Conservation (phyloP, 139 green algal species). For the Coelastrella sp. region DNA sequence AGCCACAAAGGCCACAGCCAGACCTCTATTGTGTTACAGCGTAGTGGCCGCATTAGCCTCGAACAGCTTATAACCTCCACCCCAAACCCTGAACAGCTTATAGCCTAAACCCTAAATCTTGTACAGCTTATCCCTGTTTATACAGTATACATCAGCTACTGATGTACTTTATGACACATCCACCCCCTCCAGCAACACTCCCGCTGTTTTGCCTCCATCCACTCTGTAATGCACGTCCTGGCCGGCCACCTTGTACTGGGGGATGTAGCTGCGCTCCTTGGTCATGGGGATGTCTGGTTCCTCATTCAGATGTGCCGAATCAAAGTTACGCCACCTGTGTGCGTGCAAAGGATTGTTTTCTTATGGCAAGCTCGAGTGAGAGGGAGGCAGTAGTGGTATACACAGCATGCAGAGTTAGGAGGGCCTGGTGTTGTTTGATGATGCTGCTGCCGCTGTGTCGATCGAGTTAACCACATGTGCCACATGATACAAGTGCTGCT, state of each 20-base stretch:
- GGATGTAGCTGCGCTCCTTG: conserved; percentile 17
- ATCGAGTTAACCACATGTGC: no score
- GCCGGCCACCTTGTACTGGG: conserved; percentile 16
- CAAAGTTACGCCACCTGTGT: conserved; percentile 29
- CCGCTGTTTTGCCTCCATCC: background rate
- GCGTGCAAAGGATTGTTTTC: background rate
- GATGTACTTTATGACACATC: background rate
- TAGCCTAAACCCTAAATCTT: no score
- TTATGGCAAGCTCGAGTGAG: background rate
- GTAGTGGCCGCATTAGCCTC: no score
- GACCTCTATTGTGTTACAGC: no score
- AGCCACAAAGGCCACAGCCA: no score
- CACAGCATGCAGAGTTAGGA: background rate
- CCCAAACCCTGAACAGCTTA: no score
- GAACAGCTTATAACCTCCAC: no score
- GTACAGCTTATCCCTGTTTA: no score
- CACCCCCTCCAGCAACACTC: background rate
- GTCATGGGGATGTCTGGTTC: background rate
- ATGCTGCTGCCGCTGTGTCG: no score
- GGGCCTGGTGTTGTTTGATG: no score
- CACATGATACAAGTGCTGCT: no score
- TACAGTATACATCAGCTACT: no score
- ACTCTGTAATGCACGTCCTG: conserved; percentile 25
- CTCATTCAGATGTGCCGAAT: conserved; percentile 24
- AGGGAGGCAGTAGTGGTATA: background rate